phyloP scores from a whole-genome alignment of 371 early-diverging fungal genomes.

The Syncephalastrum contaminatum region DNA sequence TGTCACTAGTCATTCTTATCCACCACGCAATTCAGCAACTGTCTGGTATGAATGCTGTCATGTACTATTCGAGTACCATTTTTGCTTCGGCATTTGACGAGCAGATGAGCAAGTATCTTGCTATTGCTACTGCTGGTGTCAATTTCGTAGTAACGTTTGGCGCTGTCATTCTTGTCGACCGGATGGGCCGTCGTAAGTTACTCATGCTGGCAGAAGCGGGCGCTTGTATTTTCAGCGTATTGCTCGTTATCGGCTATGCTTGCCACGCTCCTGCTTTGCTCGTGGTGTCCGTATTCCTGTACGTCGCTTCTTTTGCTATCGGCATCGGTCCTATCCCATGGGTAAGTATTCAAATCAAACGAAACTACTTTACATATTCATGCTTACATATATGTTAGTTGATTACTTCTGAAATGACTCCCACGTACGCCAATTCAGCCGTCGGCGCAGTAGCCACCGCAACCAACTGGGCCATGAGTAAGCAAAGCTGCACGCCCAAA shows the following conservation, averaged over 20 bases:
- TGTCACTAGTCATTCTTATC: conserved; percentile 43
- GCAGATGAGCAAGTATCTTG: conserved; percentile 56
- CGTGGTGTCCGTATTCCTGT: conserved; percentile 67
- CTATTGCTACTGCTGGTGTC: conserved; percentile 58
- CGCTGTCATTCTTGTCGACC: conserved; percentile 65
- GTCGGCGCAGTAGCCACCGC: conserved; percentile 53
- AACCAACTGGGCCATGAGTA: conserved; percentile 60
- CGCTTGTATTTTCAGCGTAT: conserved; percentile 52
- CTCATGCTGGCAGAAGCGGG: conserved; percentile 64
- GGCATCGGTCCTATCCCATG: conserved; percentile 86
- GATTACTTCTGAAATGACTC: conserved; percentile 68
- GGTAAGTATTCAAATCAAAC: conserved; percentile 16
- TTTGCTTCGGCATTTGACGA: conserved; percentile 42
- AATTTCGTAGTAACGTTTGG: conserved; percentile 59
- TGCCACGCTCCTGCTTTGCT: conserved; percentile 49
- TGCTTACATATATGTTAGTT: conserved; percentile 20
- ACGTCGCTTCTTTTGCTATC: conserved; percentile 78
- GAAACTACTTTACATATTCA: too few relatives aligned
- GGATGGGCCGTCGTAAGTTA: conserved; percentile 67
- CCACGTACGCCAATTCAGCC: conserved; percentile 59
- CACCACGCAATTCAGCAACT: conserved; percentile 72
- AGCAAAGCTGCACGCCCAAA: too few relatives aligned
- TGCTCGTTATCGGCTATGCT: conserved; percentile 60
- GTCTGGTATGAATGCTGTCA: conserved; percentile 84
- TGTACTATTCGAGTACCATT: conserved; percentile 77